A percentile compares a stretch with the other conserved stretches of the same genome.
Evolutionary conservation across 116 monocot species (phyloP).

Genomic region (Cymodocea nodosa): DNA sequence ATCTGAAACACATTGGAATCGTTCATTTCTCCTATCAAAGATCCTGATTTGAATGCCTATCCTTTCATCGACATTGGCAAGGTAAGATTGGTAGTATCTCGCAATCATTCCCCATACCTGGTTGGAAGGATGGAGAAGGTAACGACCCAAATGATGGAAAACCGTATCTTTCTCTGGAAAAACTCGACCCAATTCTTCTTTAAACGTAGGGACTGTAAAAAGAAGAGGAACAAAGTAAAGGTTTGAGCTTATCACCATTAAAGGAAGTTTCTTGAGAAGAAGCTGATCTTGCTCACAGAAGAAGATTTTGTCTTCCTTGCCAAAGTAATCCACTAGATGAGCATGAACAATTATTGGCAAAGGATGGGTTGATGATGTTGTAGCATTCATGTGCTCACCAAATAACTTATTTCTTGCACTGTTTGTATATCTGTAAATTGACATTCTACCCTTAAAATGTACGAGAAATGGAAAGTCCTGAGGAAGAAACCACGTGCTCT

Average conservation of each 20-base stretch:
- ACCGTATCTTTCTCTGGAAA: slow-evolving; percentile 30
- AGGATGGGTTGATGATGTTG: too few species aligned
- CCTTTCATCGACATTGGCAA: slow-evolving; percentile 10
- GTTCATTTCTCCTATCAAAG: slow-evolving; percentile 12
- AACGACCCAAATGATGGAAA: too few species aligned
- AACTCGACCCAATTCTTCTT: slow-evolving; percentile 14
- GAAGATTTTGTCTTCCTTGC: slow-evolving; percentile 16
- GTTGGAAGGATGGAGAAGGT: slow-evolving; percentile 26
- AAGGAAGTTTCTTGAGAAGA: slow-evolving; percentile 12
- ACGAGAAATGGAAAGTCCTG: slow-evolving; percentile 9
- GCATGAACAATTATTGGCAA: slow-evolving; percentile 14
- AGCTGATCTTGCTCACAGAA: slow-evolving; percentile 25
- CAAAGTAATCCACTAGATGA: slow-evolving; percentile 17
- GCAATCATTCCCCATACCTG: slow-evolving; percentile 22
- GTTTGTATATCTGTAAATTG: slow-evolving; percentile 19
- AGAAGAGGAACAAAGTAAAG: slow-evolving; percentile 21
- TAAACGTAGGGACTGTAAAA: slow-evolving; percentile 15
- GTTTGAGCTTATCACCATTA: slow-evolving; percentile 20
- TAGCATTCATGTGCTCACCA: too few species aligned
- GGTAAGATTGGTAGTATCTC: slow-evolving; percentile 22
- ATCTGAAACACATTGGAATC: slow-evolving; percentile 14
- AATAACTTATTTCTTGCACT: slow-evolving; percentile 5
- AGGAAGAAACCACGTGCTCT: slow-evolving; percentile 23
- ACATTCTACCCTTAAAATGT: too few species aligned
- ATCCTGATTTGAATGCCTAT: slow-evolving; percentile 26